phyloP scores from a whole-genome alignment of 495 filamentous ascomycete species.

The Penicillium riverlandense region DNA sequence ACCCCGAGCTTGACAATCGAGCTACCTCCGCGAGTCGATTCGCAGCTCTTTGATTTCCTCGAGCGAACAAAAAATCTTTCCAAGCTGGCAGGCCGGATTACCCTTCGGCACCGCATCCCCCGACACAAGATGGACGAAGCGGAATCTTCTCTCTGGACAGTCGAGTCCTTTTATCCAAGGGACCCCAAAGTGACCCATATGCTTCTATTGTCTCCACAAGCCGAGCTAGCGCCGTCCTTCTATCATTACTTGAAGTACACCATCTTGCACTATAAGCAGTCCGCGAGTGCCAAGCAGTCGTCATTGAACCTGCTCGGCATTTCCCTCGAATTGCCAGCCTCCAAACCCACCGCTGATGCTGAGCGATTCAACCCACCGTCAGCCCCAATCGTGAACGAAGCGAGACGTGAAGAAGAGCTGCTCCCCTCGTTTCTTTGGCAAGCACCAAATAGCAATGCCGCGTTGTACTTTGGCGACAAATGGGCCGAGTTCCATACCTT shows the following conservation, averaged over 20 bases:
- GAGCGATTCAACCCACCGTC: constrained; percentile 45
- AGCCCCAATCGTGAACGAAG: neutral
- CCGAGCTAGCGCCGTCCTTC: constrained; percentile 65
- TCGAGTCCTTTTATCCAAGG: constrained; percentile 77
- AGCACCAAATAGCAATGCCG: constrained; percentile 70
- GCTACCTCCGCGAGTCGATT: constrained; percentile 60
- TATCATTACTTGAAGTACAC: constrained; percentile 76
- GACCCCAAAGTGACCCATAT: constrained; percentile 57
- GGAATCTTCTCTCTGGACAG: constrained; percentile 59
- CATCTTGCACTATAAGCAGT: constrained; percentile 68
- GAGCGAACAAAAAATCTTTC: constrained; percentile 58
- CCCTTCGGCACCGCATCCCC: constrained; percentile 64
- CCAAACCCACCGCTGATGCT: constrained; percentile 48
- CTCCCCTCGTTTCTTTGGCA: constrained; percentile 70
- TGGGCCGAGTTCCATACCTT: constrained; percentile 78
- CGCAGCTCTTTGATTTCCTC: constrained; percentile 52
- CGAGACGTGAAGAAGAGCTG: constrained; percentile 10
- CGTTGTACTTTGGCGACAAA: constrained; percentile 72
- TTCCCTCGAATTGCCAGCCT: constrained; percentile 63
- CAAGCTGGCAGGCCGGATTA: constrained; percentile 37
- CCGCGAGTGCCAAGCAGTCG: constrained; percentile 34
- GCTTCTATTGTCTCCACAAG: constrained; percentile 68
- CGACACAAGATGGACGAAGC: constrained; percentile 45
- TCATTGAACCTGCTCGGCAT: constrained; percentile 58
- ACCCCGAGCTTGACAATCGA: constrained; percentile 72